Percentiles rank a stretch among this genome's conserved stretches.
These are phyloP conservation scores for Daldinia sp. DNA, from an alignment of 2,329 filamentous ascomycete genomes.

Conservation along the genomic window DNA sequence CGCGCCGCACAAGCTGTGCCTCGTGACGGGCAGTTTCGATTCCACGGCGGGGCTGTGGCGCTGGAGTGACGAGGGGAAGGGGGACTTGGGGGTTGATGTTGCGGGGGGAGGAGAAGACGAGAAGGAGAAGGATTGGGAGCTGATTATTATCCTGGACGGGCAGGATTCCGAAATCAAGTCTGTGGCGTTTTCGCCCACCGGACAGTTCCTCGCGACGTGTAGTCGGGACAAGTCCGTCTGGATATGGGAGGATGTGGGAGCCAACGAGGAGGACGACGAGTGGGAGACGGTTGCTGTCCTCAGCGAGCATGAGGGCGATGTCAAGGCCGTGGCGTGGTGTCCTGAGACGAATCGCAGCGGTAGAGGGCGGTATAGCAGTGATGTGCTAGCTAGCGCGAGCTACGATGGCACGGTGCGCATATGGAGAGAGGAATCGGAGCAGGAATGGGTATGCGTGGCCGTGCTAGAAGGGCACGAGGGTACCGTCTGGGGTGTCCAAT, in stretches of 20 bases:
- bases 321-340: slow-evolving; percentile 94
- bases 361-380: slow-evolving; percentile 61
- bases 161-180: slow-evolving; percentile 94
- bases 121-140: slow-evolving; percentile 86
- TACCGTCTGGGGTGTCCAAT: slow-evolving; percentile 91
- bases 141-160: slow-evolving; percentile 89
- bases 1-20: slow-evolving; percentile 69
- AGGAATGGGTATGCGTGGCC: slow-evolving; percentile 90
- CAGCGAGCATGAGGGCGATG: slow-evolving; percentile 93
- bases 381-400: slow-evolving; percentile 86
- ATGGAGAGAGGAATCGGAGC: slow-evolving; percentile 88
- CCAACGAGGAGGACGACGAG: slow-evolving; percentile 82
- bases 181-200: slow-evolving; percentile 76
- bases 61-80: slow-evolving; percentile 57
- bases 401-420: slow-evolving; percentile 92
- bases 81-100: slow-evolving; percentile 55
- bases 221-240: slow-evolving; percentile 93
- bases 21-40: slow-evolving; percentile 94
- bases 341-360: slow-evolving; percentile 66
- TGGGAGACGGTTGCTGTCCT: slow-evolving; percentile 96
- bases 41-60: slow-evolving; percentile 88
- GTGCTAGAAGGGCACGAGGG: slow-evolving; percentile 81
- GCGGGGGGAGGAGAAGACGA: slow-evolving; percentile 56
- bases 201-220: slow-evolving; percentile 86
- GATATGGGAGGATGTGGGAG: slow-evolving; percentile 94